Percentiles rank a stretch among this genome's conserved stretches.
phyloP scores from a whole-genome alignment of 2,329 filamentous ascomycete genomes.

The Paecilomyces fulvus region DNA sequence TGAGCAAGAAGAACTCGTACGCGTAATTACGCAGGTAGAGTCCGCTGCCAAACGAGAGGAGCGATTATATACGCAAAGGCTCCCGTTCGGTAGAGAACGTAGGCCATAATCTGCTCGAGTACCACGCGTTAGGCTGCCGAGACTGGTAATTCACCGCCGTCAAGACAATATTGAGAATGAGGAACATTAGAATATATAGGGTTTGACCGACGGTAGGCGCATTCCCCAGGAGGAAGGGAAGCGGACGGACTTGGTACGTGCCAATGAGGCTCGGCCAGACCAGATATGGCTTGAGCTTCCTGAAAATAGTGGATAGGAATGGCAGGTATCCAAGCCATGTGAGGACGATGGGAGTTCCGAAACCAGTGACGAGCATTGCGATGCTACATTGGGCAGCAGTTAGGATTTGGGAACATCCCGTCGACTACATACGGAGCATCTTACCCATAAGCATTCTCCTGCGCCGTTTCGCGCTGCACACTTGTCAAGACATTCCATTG shows the following conservation, averaged over 20 bases:
- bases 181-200: conserved; percentile 36
- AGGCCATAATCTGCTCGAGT: conserved; percentile 15
- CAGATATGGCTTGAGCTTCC: conserved; percentile 23
- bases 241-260: conserved; percentile 21
- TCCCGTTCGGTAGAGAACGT: conserved; percentile 21
- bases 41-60: conserved; percentile 18
- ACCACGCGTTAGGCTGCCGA: conserved; percentile 1
- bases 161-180: conserved; percentile 31
- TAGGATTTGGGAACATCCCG: too few species aligned
- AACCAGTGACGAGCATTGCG: too few species aligned
- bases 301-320: conserved; percentile 13
- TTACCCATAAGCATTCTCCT: too few species aligned
- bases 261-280: conserved; percentile 24
- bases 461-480: too few species aligned
- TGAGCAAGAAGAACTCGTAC: conserved; percentile 29
- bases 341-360: too few species aligned
- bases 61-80: conserved; percentile 21
- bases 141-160: too few species aligned
- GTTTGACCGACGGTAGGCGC: conserved; percentile 37
- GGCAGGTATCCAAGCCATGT: conserved; percentile 13
- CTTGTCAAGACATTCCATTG: too few species aligned
- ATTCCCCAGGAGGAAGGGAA: conserved; percentile 28
- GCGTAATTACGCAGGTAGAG: background rate
- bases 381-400: too few species aligned
- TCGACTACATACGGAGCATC: too few species aligned